phyloP scores from a whole-genome alignment of 306 rosid species.

The Casuarina glauca region DNA sequence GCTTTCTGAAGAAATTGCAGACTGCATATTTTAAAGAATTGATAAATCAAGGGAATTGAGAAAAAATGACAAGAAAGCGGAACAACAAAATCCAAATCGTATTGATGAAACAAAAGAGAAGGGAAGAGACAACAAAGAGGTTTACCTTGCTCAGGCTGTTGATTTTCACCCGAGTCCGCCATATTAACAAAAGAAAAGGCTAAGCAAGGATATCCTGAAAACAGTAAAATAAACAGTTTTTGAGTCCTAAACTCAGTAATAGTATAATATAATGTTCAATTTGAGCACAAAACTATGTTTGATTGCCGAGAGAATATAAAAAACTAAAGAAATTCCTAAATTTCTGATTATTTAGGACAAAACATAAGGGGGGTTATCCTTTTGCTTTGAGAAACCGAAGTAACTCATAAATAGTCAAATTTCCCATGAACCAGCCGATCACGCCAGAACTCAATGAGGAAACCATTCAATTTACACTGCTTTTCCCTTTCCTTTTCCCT shows the following conservation, averaged over 20 bases:
- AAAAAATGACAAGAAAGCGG: neutral
- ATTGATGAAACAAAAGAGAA: neutral
- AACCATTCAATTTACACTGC: neutral
- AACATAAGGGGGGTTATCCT: neutral
- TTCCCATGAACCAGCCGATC: neutral
- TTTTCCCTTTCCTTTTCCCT: neutral
- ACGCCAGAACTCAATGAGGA: neutral
- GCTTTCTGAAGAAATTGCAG: constrained; percentile 53
- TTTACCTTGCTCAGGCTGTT: constrained; percentile 41
- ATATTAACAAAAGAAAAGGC: constrained; percentile 15
- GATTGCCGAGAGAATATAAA: neutral
- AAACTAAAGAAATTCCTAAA: neutral
- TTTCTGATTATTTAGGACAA: neutral
- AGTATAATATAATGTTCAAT: neutral
- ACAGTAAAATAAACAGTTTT: neutral
- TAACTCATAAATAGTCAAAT: neutral
- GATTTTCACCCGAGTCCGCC: constrained; percentile 37
- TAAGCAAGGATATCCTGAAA: neutral
- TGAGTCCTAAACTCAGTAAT: neutral
- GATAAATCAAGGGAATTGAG: neutral
- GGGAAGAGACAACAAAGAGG: neutral
- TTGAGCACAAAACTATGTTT: neutral
- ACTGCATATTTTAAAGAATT: constrained; percentile 26
- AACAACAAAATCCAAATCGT: neutral
- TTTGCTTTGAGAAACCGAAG: neutral